Evolutionary conservation across 2,329 filamentous ascomycete species (phyloP), one percentile per base, ranked within the genome.

Genomic region (Neopestalotiopsis sp.): DNA sequence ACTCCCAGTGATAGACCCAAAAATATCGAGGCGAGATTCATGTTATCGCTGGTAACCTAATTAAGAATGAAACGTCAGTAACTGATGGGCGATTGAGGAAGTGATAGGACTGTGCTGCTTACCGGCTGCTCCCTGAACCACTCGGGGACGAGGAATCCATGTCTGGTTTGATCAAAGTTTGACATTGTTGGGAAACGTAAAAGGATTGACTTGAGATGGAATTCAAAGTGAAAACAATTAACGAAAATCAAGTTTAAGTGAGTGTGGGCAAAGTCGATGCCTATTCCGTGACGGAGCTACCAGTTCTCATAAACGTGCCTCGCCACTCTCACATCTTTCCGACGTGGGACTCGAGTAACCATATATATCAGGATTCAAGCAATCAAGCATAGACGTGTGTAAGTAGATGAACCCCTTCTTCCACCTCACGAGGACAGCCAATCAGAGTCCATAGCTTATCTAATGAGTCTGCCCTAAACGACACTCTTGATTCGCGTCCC

Each of bases 1-100:
- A 78, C 76, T 5, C 76, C 76, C 17, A 79, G 63, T 14, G 75
- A 75, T 40, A 76, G 71, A 2, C 77, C 77, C 69, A 72, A 74
- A 30, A 75, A 74, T 45, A 80, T 71, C 5, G 76, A 75, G 12
- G 77, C 76, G 53, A 79, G 69, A n/a, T 73, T 71, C 40, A 78
- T 64, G 56, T 79, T 68, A 12, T 61, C 49, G 10, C n/a, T 34
- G 42, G 61, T 65, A 42, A 64, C 34, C 13, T 53, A 1, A 28
- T 28, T 3, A 28, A 28, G 24, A 28, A 28, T 1, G 24, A 3
- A 28, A 3, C 0, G 0, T 28, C 24, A 28, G 24, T 28, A 28
- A 28, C 24, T 28, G 24, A 20, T 63, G 3, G 34, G 24, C 24
- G 24, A 28, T 6, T 13, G n/a, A 24, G 58, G 1, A 5, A 59